Conservation (phyloP, 306 rosid species). For the Alnus glutinosa region DNA sequence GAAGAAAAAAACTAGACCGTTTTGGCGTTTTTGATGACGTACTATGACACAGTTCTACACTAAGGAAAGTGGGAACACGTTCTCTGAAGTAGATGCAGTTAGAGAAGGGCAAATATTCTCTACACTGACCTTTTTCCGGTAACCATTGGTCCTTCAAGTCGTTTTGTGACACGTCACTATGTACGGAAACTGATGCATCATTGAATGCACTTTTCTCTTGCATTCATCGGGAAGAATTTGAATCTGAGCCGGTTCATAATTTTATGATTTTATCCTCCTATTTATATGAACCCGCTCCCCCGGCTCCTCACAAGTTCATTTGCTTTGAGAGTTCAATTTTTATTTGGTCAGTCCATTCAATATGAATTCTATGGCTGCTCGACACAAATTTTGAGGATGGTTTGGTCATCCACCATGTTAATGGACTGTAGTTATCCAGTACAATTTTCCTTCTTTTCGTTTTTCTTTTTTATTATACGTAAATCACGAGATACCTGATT, state of each 20-base stretch:
- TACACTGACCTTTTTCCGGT: slow-evolving; percentile 10
- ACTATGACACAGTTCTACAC: background rate
- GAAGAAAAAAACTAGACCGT: background rate
- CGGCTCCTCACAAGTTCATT: too few species aligned
- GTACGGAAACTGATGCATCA: background rate
- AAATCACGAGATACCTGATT: too few species aligned
- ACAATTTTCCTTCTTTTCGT: background rate
- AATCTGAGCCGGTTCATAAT: too few species aligned
- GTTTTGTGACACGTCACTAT: slow-evolving; percentile 33
- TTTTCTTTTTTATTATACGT: too few species aligned
- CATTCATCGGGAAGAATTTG: background rate
- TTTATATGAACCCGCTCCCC: too few species aligned
- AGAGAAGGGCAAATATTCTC: slow-evolving; percentile 8
- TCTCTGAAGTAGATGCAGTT: slow-evolving; percentile 23
- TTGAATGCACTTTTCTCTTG: slow-evolving; percentile 16
- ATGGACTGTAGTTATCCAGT: background rate
- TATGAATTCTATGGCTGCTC: too few species aligned
- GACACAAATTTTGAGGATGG: background rate
- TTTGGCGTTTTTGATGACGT: background rate
- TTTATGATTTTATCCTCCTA: too few species aligned
- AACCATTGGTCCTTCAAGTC: slow-evolving; percentile 6
- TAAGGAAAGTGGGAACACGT: slow-evolving; percentile 8
- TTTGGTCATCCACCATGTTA: background rate
- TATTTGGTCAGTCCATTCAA: too few species aligned
- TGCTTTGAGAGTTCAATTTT: too few species aligned